These are phyloP conservation scores for Naganishia vaughanmartiniae DNA, from an alignment of 768 basidiomycete genomes.

Conservation along the genomic window DNA sequence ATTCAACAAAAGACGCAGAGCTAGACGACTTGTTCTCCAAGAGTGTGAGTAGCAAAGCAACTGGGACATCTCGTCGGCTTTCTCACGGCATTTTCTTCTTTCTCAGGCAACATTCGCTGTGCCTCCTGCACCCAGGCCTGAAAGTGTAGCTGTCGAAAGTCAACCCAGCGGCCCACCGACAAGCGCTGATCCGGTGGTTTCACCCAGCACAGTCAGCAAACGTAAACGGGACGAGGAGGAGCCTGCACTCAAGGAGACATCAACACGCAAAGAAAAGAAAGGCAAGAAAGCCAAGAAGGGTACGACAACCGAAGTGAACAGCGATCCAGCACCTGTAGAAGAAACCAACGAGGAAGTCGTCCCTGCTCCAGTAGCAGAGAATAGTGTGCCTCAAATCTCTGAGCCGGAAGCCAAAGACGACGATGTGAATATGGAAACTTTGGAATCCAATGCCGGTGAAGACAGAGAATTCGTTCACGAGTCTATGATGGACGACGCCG, in stretches of 20 bases:
- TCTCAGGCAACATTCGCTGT: slow-evolving; percentile 15
- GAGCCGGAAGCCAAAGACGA: background rate
- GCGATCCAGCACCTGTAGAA: background rate
- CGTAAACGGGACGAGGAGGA: slow-evolving; percentile 34
- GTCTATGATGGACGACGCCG: slow-evolving; percentile 45
- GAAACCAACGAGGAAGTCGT: slow-evolving; percentile 2
- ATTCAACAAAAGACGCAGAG: slow-evolving; percentile 56
- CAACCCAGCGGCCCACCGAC: slow-evolving; percentile 23
- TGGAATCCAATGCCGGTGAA: slow-evolving; percentile 33
- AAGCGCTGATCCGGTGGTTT: slow-evolving; percentile 25
- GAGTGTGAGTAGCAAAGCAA: slow-evolving; percentile 54
- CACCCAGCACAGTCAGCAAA: slow-evolving; percentile 28
- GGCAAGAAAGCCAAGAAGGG: slow-evolving; percentile 29
- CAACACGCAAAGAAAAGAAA: slow-evolving; percentile 14
- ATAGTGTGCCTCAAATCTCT: slow-evolving; percentile 43
- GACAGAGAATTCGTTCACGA: slow-evolving; percentile 42
- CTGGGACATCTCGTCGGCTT: background rate
- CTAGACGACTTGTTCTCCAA: slow-evolving; percentile 65
- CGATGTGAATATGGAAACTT: slow-evolving; percentile 36
- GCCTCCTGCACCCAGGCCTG: slow-evolving; percentile 17
- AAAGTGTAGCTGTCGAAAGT: slow-evolving; percentile 22
- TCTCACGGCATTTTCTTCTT: background rate
- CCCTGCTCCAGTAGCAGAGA: slow-evolving; percentile 26
- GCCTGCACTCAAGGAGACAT: background rate
- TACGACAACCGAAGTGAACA: background rate